Base-by-base conservation (phyloP, 2,329 filamentous ascomycete genomes). In the Aspergillus pseudotamarii region DNA sequence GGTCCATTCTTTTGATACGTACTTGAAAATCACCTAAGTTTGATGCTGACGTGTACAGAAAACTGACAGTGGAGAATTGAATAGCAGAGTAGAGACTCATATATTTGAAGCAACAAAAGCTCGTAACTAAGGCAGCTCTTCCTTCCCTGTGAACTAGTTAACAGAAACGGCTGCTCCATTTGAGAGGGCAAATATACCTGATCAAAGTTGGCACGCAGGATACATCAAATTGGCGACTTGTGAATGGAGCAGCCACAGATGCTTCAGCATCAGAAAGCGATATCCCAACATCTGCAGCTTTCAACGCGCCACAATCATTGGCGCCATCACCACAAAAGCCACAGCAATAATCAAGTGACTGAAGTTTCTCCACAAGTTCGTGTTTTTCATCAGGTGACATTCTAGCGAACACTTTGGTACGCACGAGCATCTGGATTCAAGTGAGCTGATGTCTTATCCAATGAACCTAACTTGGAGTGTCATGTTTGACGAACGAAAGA, bases 341-440 rank as follows among this genome's bases (percentile, higher is more conserved):
- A 69, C 89, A 92, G 70, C 92, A 96, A 77, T 97, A 99, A 75
- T 94, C 94, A 67, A 99, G 93, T 71, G 91, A 94, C 76, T 99
- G 96, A 4, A 99, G 85, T 76, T 97, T 99, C 77, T 98, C 95
- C 2, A 99, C 93, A 2, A 99, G 83, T 77, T 99, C 96, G 74
- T 97, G 94, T 77, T 99, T 99, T 78, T 99, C 95, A 75, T 99
- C 96, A 0, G 95, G 96, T 1, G 94, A 98, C 95, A 99, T 99
- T 70, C 95, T 91, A 4, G 95, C 96, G 78, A 96, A 99, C 1
- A 99, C 93, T 77, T 95, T 94, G 30, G 94, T 94, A 59, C 87
- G 87, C 41, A 97, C 90, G 60, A 99, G 91, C 89, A 98, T 94
- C 84, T 95, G 55, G 28, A 45, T 12, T 38, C 32, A 43, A 43